Conservation (phyloP, 257 asterid genomes). For the Penstemon barbatus region DNA sequence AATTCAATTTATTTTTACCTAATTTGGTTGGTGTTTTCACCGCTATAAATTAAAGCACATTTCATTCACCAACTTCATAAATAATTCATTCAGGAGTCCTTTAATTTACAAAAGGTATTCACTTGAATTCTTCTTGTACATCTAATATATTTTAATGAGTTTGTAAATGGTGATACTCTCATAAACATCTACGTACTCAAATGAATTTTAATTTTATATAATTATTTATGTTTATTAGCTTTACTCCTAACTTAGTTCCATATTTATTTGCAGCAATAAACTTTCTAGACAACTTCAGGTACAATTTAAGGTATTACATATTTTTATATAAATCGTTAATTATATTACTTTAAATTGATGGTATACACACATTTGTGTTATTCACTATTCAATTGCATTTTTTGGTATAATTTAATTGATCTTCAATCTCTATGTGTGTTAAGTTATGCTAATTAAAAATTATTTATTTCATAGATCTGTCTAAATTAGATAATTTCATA, state of each 20-base stretch:
- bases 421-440: no score
- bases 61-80: background rate
- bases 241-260: background rate
- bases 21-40: background rate
- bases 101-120: background rate
- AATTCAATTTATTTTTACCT: constrained; percentile 19
- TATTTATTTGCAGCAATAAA: background rate
- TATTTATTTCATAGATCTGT: no score
- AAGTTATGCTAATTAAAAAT: no score
- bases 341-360: background rate
- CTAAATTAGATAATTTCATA: no score
- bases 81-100: background rate
- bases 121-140: background rate
- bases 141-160: no score
- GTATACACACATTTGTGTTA: background rate
- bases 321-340: background rate
- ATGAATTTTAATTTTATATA: background rate
- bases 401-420: no score
- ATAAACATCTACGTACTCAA: no score
- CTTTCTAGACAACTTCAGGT: background rate
- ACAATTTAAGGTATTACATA: background rate
- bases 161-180: no score
- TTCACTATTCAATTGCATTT: no score
- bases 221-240: background rate
- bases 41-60: constrained; percentile 16